Evolutionary conservation across 2,329 filamentous ascomycete genomes (phyloP).

Genomic region (Pseudogymnoascus sp.): DNA sequence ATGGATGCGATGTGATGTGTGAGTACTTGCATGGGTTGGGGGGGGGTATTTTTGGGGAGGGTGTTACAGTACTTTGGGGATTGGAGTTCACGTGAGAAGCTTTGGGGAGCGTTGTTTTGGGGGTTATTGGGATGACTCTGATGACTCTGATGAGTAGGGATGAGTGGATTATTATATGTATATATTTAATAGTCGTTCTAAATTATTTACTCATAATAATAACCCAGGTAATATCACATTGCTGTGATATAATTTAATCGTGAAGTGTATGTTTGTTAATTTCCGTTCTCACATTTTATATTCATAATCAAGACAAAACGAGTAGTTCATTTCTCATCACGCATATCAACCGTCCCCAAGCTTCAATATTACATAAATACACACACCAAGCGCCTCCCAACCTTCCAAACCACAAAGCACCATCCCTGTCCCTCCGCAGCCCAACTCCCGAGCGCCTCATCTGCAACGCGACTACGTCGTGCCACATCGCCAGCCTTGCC

Average conservation of each 20-base stretch:
- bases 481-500: background rate
- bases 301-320: background rate
- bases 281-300: background rate
- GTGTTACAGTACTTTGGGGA: background rate
- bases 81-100: background rate
- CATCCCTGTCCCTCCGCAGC: background rate
- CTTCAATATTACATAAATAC: background rate
- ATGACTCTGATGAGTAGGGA: too few species aligned
- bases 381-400: background rate
- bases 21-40: background rate
- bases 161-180: background rate
- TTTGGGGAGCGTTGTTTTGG: background rate
- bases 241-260: background rate
- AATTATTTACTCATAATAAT: too few species aligned
- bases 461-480: background rate
- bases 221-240: background rate
- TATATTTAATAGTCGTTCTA: background rate
- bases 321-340: background rate
- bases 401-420: background rate
- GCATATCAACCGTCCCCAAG: background rate
- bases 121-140: background rate
- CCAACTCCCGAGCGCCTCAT: background rate
- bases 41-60: background rate
- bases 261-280: background rate
- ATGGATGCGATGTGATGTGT: background rate